Evolutionary conservation across 23 red algal genomes (phyloP).

Genomic region (Gracilaria domingensis): DNA sequence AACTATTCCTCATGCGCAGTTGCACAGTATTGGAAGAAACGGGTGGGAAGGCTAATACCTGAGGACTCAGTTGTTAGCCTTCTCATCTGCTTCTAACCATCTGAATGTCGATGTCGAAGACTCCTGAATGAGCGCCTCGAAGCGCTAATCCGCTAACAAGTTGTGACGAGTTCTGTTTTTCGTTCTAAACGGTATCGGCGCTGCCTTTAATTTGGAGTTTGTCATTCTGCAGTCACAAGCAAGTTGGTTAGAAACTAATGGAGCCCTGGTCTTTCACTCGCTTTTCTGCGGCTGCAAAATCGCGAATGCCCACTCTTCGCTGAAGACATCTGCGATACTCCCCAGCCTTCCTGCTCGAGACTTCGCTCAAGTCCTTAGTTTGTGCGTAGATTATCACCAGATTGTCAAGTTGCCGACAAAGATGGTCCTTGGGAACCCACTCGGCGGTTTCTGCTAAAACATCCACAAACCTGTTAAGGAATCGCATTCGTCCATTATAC

Average conservation of each 20-base stretch:
- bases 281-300: constrained; percentile 22
- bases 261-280: neutral
- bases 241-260: neutral
- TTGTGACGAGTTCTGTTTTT: too few relatives aligned
- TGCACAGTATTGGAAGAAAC: too few relatives aligned
- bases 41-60: too few relatives aligned
- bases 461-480: constrained; percentile 30
- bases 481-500: constrained; percentile 12
- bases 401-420: constrained; percentile 23
- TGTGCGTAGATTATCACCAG: constrained; percentile 32
- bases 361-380: constrained; percentile 18
- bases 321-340: constrained; percentile 33
- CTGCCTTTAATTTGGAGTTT: neutral
- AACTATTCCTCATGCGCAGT: too few relatives aligned
- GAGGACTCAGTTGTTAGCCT: too few relatives aligned
- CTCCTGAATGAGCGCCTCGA: too few relatives aligned
- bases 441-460: constrained; percentile 18
- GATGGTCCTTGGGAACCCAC: constrained; percentile 11
- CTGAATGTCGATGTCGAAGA: too few relatives aligned
- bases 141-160: too few relatives aligned
- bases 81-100: too few relatives aligned
- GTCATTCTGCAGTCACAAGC: neutral
- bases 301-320: neutral
- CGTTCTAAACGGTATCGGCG: too few relatives aligned
- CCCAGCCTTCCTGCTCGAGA: constrained; percentile 5